Base-by-base conservation (phyloP, 345 rosid genomes). In the Trapa bicornis region DNA sequence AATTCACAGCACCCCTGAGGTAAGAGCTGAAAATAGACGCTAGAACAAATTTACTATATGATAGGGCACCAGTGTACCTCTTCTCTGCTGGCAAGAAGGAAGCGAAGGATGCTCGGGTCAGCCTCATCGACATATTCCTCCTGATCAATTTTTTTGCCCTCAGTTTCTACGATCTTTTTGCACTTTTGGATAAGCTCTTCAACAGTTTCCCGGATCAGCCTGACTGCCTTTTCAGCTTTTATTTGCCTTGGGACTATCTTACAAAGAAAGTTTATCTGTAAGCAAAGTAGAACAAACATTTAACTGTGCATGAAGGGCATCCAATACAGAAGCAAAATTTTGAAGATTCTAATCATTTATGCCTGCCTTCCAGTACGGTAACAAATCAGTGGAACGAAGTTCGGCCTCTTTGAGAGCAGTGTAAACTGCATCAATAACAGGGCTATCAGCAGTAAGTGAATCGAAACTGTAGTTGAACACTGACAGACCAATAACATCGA, bases 341-440 rank as follows among this genome's bases (percentile, higher is more conserved):
- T 58, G 22, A 66, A 22, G 13, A 41, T 14, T 38, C 12, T 10
- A 14, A 45, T 7, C 7, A 65, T 47, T 62, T 71, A 57, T 64
- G 73, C 87, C 72, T 73, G 73, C 98, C 96, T 93, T 89, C 98
- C 98, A 93, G 70, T 93, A 89, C 0, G 98, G 98, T 68, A 93
- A 67, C 69, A 93, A 70, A 81, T 93, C 98, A 15, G 96, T 93
- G 61, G 97, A 84, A 29, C 98, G 91, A 75, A 84, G 84, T 82
- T 90, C 98, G 11, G 98, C 98, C 76, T 93, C 97, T 82, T 89
- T 89, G 45, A 89, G 76, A 63, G 98, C 87, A 75, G 94, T 86
- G 72, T 93, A 93, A 69, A 93, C 94, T 35, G 97, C 92, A 73
- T 85, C 97, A 17, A 93, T 93, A 6, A 93, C 92, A 2, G 96